These are phyloP conservation scores for Vitellaria paradoxa DNA, from an alignment of 179 eudicot genomes.

Conservation along the genomic window DNA sequence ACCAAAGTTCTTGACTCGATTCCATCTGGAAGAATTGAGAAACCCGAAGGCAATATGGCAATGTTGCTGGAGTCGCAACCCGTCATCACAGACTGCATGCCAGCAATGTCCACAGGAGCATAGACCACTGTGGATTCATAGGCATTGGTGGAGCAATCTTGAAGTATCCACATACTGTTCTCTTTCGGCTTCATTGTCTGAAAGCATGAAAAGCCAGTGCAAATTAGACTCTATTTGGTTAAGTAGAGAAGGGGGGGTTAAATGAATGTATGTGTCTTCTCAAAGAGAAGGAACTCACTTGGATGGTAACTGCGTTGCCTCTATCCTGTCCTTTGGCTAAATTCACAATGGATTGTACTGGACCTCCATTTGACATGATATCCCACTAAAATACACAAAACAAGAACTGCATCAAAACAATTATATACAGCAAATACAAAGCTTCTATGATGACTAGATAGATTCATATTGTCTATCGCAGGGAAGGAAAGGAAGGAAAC, in stretches of 20 bases:
- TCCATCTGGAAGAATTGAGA: conserved; percentile 88
- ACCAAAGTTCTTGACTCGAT: conserved; percentile 75
- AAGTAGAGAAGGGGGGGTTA: not conserved
- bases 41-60: conserved; percentile 75
- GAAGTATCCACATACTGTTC: conserved; percentile 64
- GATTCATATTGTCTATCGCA: not conserved
- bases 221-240: not conserved
- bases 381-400: conserved; percentile 72
- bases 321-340: conserved; percentile 90
- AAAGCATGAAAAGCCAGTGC: not conserved
- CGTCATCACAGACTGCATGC: conserved; percentile 80
- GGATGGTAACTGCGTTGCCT: conserved; percentile 81
- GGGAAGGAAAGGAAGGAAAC: not conserved
- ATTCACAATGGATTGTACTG: conserved; percentile 62
- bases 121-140: conserved; percentile 82
- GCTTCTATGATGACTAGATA: not conserved
- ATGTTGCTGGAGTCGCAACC: conserved; percentile 85
- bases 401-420: not conserved
- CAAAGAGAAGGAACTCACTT: conserved; percentile 43
- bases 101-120: conserved; percentile 64
- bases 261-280: not conserved
- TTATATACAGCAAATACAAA: not conserved
- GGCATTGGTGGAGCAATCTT: conserved; percentile 72
- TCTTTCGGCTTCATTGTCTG: conserved; percentile 69
- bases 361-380: conserved; percentile 58